phyloP scores from a whole-genome alignment of 768 basidiomycete species.

The Tylopilus plumbeoviolaceoides region DNA sequence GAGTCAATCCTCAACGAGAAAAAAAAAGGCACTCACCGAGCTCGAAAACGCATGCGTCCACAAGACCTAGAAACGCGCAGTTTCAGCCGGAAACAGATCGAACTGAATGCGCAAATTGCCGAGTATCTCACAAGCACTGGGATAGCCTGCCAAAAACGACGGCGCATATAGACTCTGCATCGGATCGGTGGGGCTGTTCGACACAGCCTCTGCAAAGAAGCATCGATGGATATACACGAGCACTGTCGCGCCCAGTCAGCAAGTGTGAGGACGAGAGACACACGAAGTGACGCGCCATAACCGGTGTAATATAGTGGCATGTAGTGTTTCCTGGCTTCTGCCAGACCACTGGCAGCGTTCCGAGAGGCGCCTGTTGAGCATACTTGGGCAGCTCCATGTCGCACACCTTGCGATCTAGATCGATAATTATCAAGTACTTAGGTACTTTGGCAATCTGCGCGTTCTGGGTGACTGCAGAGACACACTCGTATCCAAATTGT shows the following conservation, averaged over 20 bases:
- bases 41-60: constrained; percentile 76
- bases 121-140: constrained; percentile 59
- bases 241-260: constrained; percentile 27
- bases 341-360: constrained; percentile 48
- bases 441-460: constrained; percentile 62
- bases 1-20: not conserved
- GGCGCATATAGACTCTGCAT: constrained; percentile 64
- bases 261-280: not conserved
- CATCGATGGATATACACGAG: constrained; percentile 70
- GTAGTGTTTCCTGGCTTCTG: constrained; percentile 66
- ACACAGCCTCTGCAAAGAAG: constrained; percentile 72
- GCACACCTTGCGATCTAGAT: constrained; percentile 60
- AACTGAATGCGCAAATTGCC: constrained; percentile 46
- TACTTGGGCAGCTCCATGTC: constrained; percentile 67
- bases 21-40: constrained; percentile 38
- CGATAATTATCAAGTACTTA: constrained; percentile 56
- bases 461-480: constrained; percentile 65
- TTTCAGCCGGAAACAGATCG: constrained; percentile 49
- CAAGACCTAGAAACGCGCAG: constrained; percentile 64
- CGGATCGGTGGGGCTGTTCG: constrained; percentile 60
- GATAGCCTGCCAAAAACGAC: constrained; percentile 65
- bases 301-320: constrained; percentile 75
- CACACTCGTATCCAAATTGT: constrained; percentile 60
- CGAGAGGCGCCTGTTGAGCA: constrained; percentile 46
- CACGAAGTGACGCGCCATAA: constrained; percentile 50